Conservation (phyloP, 768 basidiomycete species). For the Suillus ampliporus region DNA sequence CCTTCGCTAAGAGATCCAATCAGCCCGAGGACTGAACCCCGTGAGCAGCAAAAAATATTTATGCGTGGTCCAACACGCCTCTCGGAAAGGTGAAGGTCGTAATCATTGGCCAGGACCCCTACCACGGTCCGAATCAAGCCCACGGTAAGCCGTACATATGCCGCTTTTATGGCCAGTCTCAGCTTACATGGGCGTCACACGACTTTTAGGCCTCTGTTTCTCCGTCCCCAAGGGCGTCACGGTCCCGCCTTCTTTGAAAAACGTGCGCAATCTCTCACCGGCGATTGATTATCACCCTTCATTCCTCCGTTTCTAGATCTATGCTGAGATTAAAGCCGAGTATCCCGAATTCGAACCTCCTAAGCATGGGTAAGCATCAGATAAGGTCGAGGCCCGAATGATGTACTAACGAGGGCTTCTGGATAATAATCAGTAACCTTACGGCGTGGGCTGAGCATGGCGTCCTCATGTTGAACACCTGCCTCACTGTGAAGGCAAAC, state of each 20-base stretch:
- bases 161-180: constrained; percentile 8
- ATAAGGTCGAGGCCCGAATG: constrained; percentile 13
- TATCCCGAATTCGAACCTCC: constrained; percentile 82
- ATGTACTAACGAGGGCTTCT: constrained; percentile 5
- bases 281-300: constrained; percentile 16
- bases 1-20: constrained; percentile 31
- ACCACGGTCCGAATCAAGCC: constrained; percentile 80
- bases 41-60: constrained; percentile 75
- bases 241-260: constrained; percentile 82
- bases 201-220: constrained; percentile 75
- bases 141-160: constrained; percentile 61
- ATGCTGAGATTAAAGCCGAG: constrained; percentile 82
- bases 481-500: constrained; percentile 82
- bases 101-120: constrained; percentile 91
- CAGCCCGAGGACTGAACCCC: constrained; percentile 21
- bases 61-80: constrained; percentile 91
- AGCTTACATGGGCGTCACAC: constrained; percentile 17
- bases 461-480: constrained; percentile 92
- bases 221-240: constrained; percentile 82
- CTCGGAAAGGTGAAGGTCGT: constrained; percentile 86
- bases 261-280: constrained; percentile 52
- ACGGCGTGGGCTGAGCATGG: constrained; percentile 83
- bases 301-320: constrained; percentile 62
- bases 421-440: constrained; percentile 62
- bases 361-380: constrained; percentile 73